phyloP scores from a whole-genome alignment of 1,284 basidiomycete genomes.

The Porodaedalea pini region DNA sequence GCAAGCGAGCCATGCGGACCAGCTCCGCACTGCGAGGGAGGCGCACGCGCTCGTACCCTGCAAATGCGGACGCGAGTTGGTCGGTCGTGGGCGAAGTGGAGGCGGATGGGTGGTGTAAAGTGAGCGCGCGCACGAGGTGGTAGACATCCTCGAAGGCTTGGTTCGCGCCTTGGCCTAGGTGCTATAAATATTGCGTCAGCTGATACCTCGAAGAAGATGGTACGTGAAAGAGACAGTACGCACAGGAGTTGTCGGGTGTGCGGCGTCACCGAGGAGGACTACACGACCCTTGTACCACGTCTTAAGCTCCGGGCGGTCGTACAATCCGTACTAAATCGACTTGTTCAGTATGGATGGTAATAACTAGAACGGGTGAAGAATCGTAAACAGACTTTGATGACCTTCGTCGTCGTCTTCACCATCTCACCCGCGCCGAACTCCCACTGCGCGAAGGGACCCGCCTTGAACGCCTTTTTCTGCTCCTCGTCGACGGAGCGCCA shows the following conservation, averaged over 20 bases:
- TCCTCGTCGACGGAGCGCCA: constrained; percentile 39
- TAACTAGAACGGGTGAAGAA: background rate
- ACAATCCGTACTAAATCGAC: constrained; percentile 39
- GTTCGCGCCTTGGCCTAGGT: constrained; percentile 49
- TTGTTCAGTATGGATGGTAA: too few relatives aligned
- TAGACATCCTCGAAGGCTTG: constrained; percentile 46
- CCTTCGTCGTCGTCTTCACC: constrained; percentile 32
- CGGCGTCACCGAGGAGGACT: constrained; percentile 47
- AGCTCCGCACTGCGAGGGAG: constrained; percentile 33
- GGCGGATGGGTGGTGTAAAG: constrained; percentile 32
- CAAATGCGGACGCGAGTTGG: constrained; percentile 32
- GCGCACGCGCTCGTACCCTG: constrained; percentile 31
- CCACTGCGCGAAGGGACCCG: constrained; percentile 33
- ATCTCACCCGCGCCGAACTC: constrained; percentile 37
- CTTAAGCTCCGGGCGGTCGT: constrained; percentile 42
- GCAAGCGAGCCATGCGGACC: constrained; percentile 36
- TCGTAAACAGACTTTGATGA: constrained; percentile 36
- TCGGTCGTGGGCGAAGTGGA: constrained; percentile 30
- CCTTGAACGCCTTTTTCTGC: constrained; percentile 32
- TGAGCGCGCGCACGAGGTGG: constrained; percentile 36
- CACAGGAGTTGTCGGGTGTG: constrained; percentile 39
- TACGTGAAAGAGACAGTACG: constrained; percentile 23
- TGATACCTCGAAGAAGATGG: constrained; percentile 16
- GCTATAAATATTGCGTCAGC: constrained; percentile 28
- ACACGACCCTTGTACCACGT: constrained; percentile 38